A percentile compares a stretch with the other conserved stretches of the same genome.
These are phyloP conservation scores for Pterocarpus macrocarpus DNA, from an alignment of 306 rosid genomes.

Conservation along the genomic window DNA sequence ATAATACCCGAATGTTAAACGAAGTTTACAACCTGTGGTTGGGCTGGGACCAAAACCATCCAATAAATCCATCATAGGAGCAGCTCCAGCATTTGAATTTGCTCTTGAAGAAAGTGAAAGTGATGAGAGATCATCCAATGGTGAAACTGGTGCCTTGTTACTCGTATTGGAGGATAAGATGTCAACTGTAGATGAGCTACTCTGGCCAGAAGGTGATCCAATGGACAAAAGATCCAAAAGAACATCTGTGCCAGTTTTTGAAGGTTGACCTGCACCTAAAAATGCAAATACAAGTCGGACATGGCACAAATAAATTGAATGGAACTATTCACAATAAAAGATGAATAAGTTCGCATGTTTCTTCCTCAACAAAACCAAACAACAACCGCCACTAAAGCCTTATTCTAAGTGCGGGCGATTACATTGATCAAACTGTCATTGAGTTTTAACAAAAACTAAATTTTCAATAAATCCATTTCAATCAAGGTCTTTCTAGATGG, in stretches of 20 bases:
- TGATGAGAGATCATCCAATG: conserved; percentile 74
- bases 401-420: background rate
- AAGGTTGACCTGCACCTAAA: conserved; percentile 65
- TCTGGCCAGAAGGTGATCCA: conserved; percentile 71
- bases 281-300: conserved; percentile 44
- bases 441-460: conserved; percentile 26
- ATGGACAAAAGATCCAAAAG: conserved; percentile 90
- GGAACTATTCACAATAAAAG: conserved; percentile 20
- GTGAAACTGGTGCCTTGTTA: conserved; percentile 62
- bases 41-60: conserved; percentile 70
- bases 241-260: conserved; percentile 75
- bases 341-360: conserved; percentile 12
- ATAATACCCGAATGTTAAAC: conserved; percentile 26
- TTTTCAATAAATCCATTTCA: conserved; percentile 11
- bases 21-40: conserved; percentile 58
- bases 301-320: conserved; percentile 27
- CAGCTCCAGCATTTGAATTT: conserved; percentile 63
- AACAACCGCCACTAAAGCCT: background rate
- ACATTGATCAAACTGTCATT: background rate
- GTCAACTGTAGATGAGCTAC: conserved; percentile 62
- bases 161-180: conserved; percentile 61
- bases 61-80: conserved; percentile 82
- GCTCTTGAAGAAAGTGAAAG: conserved; percentile 65
- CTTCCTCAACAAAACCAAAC: conserved; percentile 36
- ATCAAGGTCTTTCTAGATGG: conserved; percentile 17